Percentiles rank a stretch among this genome's conserved stretches.
phyloP scores from a whole-genome alignment of 164 flowering plant genomes.

The Hamamelis virginiana region DNA sequence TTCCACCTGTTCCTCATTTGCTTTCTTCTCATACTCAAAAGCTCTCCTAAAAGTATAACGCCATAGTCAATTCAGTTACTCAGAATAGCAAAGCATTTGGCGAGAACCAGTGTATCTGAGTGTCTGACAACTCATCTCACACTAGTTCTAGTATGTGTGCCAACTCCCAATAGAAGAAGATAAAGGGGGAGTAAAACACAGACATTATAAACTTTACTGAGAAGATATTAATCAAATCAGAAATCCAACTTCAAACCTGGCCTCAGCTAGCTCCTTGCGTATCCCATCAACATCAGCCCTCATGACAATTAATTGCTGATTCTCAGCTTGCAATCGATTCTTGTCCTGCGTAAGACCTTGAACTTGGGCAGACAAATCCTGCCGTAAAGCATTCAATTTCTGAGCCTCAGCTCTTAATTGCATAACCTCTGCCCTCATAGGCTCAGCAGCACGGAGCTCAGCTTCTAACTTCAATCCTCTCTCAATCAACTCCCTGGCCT shows the following conservation, averaged over 20 bases:
- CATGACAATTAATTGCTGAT: slow-evolving; percentile 48
- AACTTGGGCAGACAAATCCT: slow-evolving; percentile 54
- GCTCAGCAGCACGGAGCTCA: slow-evolving; percentile 57
- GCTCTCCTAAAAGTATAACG: slow-evolving; percentile 41
- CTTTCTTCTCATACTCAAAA: slow-evolving; percentile 65
- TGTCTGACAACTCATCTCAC: neutral
- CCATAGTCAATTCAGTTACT: neutral
- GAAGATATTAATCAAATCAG: neutral
- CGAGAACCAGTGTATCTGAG: neutral
- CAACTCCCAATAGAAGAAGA: neutral
- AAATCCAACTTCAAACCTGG: slow-evolving; percentile 43
- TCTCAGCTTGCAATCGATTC: slow-evolving; percentile 43
- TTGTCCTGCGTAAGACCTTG: slow-evolving; percentile 48
- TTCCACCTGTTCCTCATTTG: slow-evolving; percentile 52
- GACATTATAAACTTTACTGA: neutral
- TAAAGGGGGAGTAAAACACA: neutral
- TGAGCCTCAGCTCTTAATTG: slow-evolving; percentile 54
- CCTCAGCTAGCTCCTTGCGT: slow-evolving; percentile 51
- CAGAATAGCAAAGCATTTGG: neutral
- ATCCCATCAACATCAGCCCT: slow-evolving; percentile 51
- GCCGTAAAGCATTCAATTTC: slow-evolving; percentile 42
- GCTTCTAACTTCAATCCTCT: slow-evolving; percentile 65
- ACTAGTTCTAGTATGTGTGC: neutral
- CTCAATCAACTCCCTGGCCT: slow-evolving; percentile 54
- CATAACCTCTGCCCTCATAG: slow-evolving; percentile 48